A percentile compares a stretch with the other conserved stretches of the same genome.
Conservation (phyloP, 257 asterid genomes). For the Solanum habrochaites region DNA sequence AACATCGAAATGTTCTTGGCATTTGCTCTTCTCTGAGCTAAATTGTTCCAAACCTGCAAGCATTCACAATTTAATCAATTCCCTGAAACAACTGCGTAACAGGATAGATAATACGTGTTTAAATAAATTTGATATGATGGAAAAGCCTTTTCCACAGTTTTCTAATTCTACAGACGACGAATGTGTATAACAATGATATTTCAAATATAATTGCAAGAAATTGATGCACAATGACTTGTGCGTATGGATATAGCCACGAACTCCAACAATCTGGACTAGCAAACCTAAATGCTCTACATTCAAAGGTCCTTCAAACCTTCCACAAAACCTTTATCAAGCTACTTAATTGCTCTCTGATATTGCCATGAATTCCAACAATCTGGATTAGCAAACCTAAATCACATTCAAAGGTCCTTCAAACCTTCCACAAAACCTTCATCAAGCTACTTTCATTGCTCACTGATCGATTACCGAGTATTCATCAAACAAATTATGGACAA, state of each 20-base stretch:
- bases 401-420: not conserved
- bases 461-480: not conserved
- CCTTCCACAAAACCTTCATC: not conserved
- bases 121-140: not conserved
- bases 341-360: not conserved
- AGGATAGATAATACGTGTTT: not conserved
- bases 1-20: slow-evolving; percentile 79
- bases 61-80: not conserved
- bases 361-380: not conserved
- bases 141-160: not conserved
- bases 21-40: slow-evolving; percentile 69
- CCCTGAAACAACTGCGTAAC: not conserved
- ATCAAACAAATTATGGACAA: not conserved
- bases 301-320: not conserved
- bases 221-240: not conserved
- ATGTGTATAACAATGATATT: not conserved
- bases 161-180: not conserved
- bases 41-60: slow-evolving; percentile 64
- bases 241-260: not conserved
- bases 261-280: not conserved
- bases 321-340: not conserved
- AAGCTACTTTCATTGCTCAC: not conserved
- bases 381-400: not conserved
- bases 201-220: not conserved
- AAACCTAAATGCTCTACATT: not conserved